Percentiles rank a stretch among this genome's conserved stretches.
Evolutionary conservation across 75 land plant species (phyloP).

Genomic region (Selaginella tamariscina): DNA sequence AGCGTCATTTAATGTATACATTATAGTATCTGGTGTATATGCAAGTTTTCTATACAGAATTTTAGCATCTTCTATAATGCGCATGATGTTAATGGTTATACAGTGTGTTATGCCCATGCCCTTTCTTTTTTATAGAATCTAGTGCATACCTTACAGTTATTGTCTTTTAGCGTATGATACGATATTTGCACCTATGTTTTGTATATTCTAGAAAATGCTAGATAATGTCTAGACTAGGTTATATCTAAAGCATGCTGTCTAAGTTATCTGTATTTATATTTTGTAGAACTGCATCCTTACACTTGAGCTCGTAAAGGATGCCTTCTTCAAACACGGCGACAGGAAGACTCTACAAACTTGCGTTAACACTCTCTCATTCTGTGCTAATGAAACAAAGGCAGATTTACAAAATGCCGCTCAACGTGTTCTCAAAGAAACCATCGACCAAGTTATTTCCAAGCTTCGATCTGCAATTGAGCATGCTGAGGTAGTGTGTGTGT

Average conservation of each 20-base stretch:
- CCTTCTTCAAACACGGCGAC: slow-evolving; percentile 93
- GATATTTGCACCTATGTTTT: too few relatives aligned
- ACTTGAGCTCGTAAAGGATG: slow-evolving; percentile 61
- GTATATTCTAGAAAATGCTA: too few relatives aligned
- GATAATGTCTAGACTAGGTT: too few relatives aligned
- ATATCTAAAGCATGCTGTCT: background rate
- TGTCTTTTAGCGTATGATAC: too few relatives aligned
- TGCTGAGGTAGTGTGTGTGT: slow-evolving; percentile 44
- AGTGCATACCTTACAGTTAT: too few relatives aligned
- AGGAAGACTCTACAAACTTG: slow-evolving; percentile 66
- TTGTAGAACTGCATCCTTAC: slow-evolving; percentile 51
- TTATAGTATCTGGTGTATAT: too few relatives aligned
- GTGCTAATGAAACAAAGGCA: slow-evolving; percentile 63
- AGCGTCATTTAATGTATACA: background rate
- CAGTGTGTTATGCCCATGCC: too few relatives aligned
- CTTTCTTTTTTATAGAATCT: too few relatives aligned
- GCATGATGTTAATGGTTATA: too few relatives aligned
- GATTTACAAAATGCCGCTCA: slow-evolving; percentile 75
- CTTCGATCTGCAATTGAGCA: slow-evolving; percentile 63
- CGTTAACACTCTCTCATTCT: slow-evolving; percentile 56
- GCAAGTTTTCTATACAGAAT: too few relatives aligned
- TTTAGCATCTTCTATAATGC: too few relatives aligned
- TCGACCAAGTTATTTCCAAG: slow-evolving; percentile 62
- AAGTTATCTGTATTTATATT: slow-evolving; percentile 10
- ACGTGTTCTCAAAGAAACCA: slow-evolving; percentile 61